Evolutionary conservation across 2,329 filamentous ascomycete genomes (phyloP), one percentile per base, ranked within the genome.

Genomic region (Beauveria caledonica): DNA sequence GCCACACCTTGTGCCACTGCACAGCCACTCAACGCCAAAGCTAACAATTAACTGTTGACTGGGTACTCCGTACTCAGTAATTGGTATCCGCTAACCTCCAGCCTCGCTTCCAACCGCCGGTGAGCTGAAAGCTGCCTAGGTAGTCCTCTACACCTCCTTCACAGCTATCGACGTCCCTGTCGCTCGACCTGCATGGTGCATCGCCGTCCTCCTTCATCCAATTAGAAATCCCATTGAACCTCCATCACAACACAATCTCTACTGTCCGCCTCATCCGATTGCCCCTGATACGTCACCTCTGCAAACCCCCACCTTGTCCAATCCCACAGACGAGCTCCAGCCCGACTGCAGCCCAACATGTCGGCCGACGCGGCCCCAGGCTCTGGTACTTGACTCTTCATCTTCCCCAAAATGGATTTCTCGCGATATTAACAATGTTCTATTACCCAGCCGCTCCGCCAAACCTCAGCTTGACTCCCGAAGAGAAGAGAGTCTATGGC

Each of bases 401-500:
- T 23, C 21, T 19, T 52, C 5, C 19, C 8, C 6, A 23, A 17
- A n/a, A 8, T 25, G 17, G 6, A 2, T 5, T 8, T 8, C n/a
- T 23, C 9, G n/a, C 52, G 19, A 17, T 29, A 40, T 36, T 60
- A 17, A 53, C 42, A 10, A 57, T 39, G 45, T 11, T 33, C 9
- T 48, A 33, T 45, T 40, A 15, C 23, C 6, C 27, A 60, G 63
- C 64, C 85, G 82, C 76, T 67, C 77, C 78, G 65, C 85, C 87
- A 64, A 88, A 87, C 74, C 83, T 96, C 67, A 96, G 96, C 77
- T 85, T 97, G 66, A 90, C 86, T 33, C 78, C 89, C 53, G 92
- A 97, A 67, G 94, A 99, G 82, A 97, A 96, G 78, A 89, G 91
- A 74, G 85, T 90, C 62, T 99, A 95, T 75, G 90, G 89, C 67